These are phyloP conservation scores for Omphalea diandra DNA, from an alignment of 441 rosid genomes.

Conservation along the genomic window DNA sequence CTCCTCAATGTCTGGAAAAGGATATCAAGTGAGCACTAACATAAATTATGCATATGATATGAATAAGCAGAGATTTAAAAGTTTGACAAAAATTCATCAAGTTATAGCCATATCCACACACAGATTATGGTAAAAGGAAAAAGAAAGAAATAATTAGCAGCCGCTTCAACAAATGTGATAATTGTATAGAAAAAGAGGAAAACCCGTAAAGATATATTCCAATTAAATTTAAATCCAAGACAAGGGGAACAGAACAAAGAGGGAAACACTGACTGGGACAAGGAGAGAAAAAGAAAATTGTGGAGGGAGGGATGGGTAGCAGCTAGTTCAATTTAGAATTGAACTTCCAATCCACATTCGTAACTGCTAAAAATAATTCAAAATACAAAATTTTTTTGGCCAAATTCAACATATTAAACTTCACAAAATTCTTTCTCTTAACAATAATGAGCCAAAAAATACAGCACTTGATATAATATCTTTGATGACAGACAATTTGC, in stretches of 20 bases:
- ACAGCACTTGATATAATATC: too few species aligned
- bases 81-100: neutral
- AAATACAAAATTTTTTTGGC: too few species aligned
- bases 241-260: neutral
- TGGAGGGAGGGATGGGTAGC: neutral
- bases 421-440: too few species aligned
- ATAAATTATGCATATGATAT: neutral
- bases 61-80: neutral
- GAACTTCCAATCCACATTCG: too few species aligned
- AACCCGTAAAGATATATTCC: neutral
- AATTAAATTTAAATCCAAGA: neutral
- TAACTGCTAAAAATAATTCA: too few species aligned
- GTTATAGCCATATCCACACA: neutral
- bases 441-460: too few species aligned
- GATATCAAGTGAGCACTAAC: conserved; percentile 28
- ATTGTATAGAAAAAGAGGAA: neutral
- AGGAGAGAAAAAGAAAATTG: neutral
- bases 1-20: conserved; percentile 59
- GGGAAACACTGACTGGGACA: neutral
- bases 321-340: neutral
- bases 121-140: neutral
- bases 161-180: neutral
- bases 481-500: too few species aligned
- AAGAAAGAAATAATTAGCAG: conserved; percentile 7
- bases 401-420: too few species aligned